A percentile compares a stretch with the other conserved stretches of the same genome.
Conservation (phyloP, 805 yeast species). For the Candida andamanensis region DNA sequence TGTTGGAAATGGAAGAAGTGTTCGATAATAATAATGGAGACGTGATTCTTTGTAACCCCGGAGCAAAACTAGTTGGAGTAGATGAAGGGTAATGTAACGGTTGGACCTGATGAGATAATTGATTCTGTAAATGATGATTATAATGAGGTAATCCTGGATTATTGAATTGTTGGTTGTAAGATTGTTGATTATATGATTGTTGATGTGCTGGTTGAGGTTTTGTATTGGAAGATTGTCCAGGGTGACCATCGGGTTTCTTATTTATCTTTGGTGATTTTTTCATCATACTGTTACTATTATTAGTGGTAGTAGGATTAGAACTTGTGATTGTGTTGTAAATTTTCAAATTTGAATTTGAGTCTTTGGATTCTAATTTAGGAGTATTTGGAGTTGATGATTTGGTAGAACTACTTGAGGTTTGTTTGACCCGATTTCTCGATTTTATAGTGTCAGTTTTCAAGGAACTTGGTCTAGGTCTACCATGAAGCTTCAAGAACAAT, state of each 20-base stretch:
- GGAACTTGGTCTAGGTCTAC: constrained; percentile 87
- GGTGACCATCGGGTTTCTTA: constrained; percentile 6
- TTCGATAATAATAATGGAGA: constrained; percentile 60
- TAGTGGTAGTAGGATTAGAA: not conserved
- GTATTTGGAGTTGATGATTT: constrained; percentile 47
- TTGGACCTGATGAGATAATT: constrained; percentile 34
- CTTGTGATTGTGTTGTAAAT: not conserved
- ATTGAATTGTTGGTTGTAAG: constrained; percentile 6
- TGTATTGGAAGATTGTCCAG: constrained; percentile 1
- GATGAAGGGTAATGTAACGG: constrained; percentile 63
- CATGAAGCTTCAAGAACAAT: constrained; percentile 80
- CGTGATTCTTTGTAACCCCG: constrained; percentile 57
- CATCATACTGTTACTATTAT: constrained; percentile 1
- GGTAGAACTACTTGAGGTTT: constrained; percentile 17
- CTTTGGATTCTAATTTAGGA: constrained; percentile 53
- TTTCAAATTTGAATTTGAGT: constrained; percentile 10
- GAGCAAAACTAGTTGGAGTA: constrained; percentile 67
- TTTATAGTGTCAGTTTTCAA: constrained; percentile 90
- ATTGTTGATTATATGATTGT: constrained; percentile 1
- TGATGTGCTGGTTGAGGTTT: not conserved
- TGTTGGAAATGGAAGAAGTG: constrained; percentile 38
- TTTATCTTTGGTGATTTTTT: constrained; percentile 11
- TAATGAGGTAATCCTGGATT: constrained; percentile 6
- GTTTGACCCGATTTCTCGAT: constrained; percentile 77
- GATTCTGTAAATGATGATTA: constrained; percentile 14